These are phyloP conservation scores for Coelastrella sp. DNA, from an alignment of 139 green algal genomes.

Conservation along the genomic window DNA sequence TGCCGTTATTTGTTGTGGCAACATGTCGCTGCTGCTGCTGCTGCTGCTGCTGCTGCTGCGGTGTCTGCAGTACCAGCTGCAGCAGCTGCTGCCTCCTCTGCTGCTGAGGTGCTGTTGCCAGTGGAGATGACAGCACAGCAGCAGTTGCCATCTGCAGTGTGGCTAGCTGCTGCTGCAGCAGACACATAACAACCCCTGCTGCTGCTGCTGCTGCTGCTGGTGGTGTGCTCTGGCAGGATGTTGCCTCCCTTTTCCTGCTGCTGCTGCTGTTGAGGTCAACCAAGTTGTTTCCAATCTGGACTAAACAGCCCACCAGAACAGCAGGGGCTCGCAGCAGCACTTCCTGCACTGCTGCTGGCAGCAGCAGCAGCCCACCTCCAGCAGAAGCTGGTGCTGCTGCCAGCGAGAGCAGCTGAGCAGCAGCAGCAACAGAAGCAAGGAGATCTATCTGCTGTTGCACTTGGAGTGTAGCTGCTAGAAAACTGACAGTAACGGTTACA, in stretches of 20 bases:
- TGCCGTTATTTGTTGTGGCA: background rate
- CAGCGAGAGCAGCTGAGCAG: conserved; percentile 19
- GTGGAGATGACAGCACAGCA: background rate
- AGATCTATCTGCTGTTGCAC: background rate
- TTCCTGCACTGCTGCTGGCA: conserved; percentile 33
- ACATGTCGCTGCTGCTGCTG: background rate
- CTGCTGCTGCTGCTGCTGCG: background rate
- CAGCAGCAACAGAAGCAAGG: conserved; percentile 7
- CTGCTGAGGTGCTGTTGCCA: background rate
- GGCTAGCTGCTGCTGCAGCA: conserved; percentile 34
- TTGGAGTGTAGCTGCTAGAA: background rate
- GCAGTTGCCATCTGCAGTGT: background rate
- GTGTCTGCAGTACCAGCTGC: background rate
- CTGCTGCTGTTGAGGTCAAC: background rate
- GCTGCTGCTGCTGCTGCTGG: background rate
- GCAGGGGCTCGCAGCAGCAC: background rate
- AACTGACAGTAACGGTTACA: background rate
- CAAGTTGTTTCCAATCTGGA: background rate
- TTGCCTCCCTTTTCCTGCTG: background rate
- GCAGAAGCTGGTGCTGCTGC: conserved; percentile 29
- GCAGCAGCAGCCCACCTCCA: conserved; percentile 30
- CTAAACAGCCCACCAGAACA: background rate
- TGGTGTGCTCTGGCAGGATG: background rate
- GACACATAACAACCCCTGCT: background rate
- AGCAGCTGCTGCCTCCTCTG: conserved; percentile 32